Evolutionary conservation across 2,329 filamentous ascomycete genomes (phyloP), one percentile per base, ranked within the genome.

Genomic region (Orbilia oligospora): DNA sequence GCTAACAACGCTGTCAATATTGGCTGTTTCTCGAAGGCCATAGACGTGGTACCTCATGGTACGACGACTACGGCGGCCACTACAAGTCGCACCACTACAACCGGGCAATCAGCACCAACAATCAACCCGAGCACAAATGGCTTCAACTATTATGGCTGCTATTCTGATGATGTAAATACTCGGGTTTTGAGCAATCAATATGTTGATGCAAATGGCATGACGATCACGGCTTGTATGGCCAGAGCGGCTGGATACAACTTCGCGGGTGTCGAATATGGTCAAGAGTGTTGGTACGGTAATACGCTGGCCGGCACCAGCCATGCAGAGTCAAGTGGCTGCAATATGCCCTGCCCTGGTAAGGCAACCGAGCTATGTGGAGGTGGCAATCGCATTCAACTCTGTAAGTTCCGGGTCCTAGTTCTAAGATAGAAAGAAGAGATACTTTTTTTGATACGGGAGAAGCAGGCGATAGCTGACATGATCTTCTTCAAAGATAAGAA

Each of bases 261-360:
- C 68, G 83, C 83, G 10, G 85, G 84, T 2, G 80, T 85, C n/a
- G 84, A 85, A 81, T 84, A 84, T 71, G 84, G 84, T 10, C 81
- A 81, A 2, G 83, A 85, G 76, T 86, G 85, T 81, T 86, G 84
- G 82, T 86, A 85, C 68, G 84, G 83, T n/a, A 81, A 85, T 66
- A 77, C 79, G 0, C 38, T 83, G 5, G 46, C 33, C 9, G 33
- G 22, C 16, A 36, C 24, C 16, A 33, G 38, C 16, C 41, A 46
- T 46, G 68, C 30, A 12, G 16, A 71, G 20, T 71, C 68, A n/a
- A 65, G 48, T 38, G 68, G 68, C 18, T 71, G 68, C 18, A 46
- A 71, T 22, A 71, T 64, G 68, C 18, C 48, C 20, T 71, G 68
- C 18, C 44, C 68, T 9, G 55, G 68, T 18, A 71, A 71, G 38